Evolutionary conservation across 176 grass and related monocot genomes (phyloP).

Genomic region (Zoysia pacifica): DNA sequence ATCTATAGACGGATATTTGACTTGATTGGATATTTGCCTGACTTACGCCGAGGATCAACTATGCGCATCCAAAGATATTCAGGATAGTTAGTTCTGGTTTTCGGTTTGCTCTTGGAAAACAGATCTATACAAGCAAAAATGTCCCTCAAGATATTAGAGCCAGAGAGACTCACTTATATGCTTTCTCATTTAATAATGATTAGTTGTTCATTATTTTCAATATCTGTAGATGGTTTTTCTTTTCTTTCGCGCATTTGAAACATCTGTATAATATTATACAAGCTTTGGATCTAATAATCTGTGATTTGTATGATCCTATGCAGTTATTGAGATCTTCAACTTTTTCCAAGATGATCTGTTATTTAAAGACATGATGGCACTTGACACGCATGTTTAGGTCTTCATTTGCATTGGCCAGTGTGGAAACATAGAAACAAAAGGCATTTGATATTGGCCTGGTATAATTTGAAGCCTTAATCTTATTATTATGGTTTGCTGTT

Average conservation of each 20-base stretch:
- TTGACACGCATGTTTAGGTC: slow-evolving; percentile 86
- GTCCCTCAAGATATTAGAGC: slow-evolving; percentile 54
- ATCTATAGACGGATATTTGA: neutral
- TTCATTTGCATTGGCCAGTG: slow-evolving; percentile 90
- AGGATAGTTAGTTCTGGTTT: slow-evolving; percentile 91
- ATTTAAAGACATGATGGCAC: slow-evolving; percentile 88
- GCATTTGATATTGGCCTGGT: slow-evolving; percentile 92
- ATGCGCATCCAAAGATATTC: too few species aligned
- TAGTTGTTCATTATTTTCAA: slow-evolving; percentile 26
- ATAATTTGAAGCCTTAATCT: slow-evolving; percentile 28
- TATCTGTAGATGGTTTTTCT: slow-evolving; percentile 18
- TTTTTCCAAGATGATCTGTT: slow-evolving; percentile 98
- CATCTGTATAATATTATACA: slow-evolving; percentile 21
- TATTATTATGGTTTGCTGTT: slow-evolving; percentile 26
- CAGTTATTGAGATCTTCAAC: slow-evolving; percentile 88
- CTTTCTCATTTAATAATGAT: slow-evolving; percentile 90
- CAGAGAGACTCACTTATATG: slow-evolving; percentile 91
- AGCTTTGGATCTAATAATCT: slow-evolving; percentile 36
- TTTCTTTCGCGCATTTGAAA: slow-evolving; percentile 27
- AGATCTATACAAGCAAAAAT: slow-evolving; percentile 74
- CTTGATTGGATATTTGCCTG: too few species aligned
- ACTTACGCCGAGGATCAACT: too few species aligned
- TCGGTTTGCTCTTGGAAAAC: slow-evolving; percentile 98
- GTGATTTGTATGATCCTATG: slow-evolving; percentile 38
- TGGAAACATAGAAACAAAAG: slow-evolving; percentile 76